Evolutionary conservation across 306 rosid species (phyloP), one percentile per base, ranked within the genome.

Genomic region (Chamaecrista fasciculata): DNA sequence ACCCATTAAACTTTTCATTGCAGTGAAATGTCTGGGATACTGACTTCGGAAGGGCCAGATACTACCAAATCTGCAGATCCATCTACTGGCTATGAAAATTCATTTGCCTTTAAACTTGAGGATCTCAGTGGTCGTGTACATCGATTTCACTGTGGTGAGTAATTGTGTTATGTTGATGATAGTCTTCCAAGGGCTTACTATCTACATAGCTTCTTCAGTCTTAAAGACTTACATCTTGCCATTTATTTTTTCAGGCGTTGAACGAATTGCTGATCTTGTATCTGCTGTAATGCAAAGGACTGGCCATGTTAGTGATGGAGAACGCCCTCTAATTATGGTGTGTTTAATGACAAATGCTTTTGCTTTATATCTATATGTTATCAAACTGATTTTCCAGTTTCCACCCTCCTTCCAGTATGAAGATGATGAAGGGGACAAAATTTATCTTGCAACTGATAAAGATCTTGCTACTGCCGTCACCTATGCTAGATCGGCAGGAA

Each of bases 341-440:
- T 69, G 80, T 52, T 75, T 71, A 48, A 52, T 29, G 31, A 44
- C 40, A 6, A 65, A 34, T 76, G 51, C 43, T 74, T 72, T 29
- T 52, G 40, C 44, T 70, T 49, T 25, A 23, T 12, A 20, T 57
- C 34, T 44, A 39, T 28, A 50, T 62, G 56, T 42, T 20, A 14
- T 49, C 67, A 31, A 40, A 14, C 62, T 53, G 36, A 66, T 51
- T 20, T 72, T 5, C 55, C n/a, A n/a, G n/a, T n/a, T n/a, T n/a
- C n/a, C n/a, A n/a, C n/a, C 60, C 59, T 69, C 62, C 58, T 50
- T 37, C n/a, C 25, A 94, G 99, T 94, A 88, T 8, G 95, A 91
- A 85, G 99, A 94, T 67, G 97, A 91, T 48, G 99, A 94, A 85
- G 92, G 97, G 52, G 99, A 94, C 78, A 88, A 64, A 76, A 83